Evolutionary conservation across 2,329 filamentous ascomycete genomes (phyloP), one percentile per base, ranked within the genome.

Genomic region (Colletotrichum musicola): DNA sequence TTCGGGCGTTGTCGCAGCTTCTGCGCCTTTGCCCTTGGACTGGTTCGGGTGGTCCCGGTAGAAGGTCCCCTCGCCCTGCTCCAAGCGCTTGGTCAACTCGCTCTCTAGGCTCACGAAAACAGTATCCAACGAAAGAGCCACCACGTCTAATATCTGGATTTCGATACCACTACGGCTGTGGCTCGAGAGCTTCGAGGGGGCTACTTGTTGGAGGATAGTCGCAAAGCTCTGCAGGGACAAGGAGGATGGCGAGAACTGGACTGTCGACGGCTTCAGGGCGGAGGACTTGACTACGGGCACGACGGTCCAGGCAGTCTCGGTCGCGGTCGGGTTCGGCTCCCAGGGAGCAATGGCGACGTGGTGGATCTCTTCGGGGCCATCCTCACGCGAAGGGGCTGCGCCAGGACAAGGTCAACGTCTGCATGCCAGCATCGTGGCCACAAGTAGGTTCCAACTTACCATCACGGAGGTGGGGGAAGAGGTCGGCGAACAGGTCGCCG

Each of bases 71-170:
- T 97, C 93, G 54, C 94, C 91, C 77, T 94, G 90, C 75, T 97
- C 93, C 51, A 97, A 83, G 74, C 93, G 90, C 72, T 90, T 90
- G 47, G 96, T 88, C 6, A 95, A 86, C 64, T 96, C 91, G 56
- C 90, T 92, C 76, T 98, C 94, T 6, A 98, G 85, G 57, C 89
- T 94, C 66, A 98, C 93, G 77, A 94, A 97, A 16, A 98, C 88
- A 0, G 93, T 93, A 69, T 98, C 93, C 27, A 98, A 83, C 2
- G 90, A 87, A 27, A 98, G 81, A 1, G 95, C 93, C 9, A 91
- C 86, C 7, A 96, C 93, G 76, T 97, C 92, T 66, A 97, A 84
- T 27, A 97, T 87, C 66, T 93, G 85, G 71, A 98, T 92, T 79
- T 98, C 95, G 72, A 98, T 92, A 9, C 92, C 90, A 71, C 90